Base-by-base conservation (phyloP, 108 stramenopile species). In the Fragilariopsis cylindrus region DNA sequence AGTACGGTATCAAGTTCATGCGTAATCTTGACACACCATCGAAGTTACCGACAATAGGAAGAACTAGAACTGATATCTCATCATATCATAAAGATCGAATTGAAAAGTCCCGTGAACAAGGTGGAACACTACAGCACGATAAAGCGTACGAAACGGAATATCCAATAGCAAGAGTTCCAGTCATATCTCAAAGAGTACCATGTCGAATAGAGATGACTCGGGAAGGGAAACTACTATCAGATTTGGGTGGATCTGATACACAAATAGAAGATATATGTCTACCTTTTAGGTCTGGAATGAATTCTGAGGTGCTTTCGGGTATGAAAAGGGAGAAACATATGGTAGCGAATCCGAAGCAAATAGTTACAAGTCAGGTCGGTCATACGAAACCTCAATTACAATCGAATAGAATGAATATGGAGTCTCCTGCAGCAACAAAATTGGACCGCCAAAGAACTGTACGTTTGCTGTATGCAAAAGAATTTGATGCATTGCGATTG, bases 371-470 rank as follows among this genome's bases (percentile, higher is more conserved):
- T 30, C 30, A 30, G 30, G 30, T 30, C 30, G 30, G 30, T 30
- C 30, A 30, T 30, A 30, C 30, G 30, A 30, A 30, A 30, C 30
- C 30, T 30, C 30, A 30, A 30, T 30, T 30, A 30, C 30, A 30
- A 30, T 30, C 30, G 30, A 30, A 30, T 30, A 30, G 30, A 30
- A 30, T 30, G 30, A 30, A 30, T 30, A 30, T 30, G 30, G 52
- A n/a, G 12, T 53, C 52, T 53, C 52, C 52, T 53, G 52, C 15
- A 53, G 48, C 43, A 30, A 60, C 72, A 12, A 15, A 50, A 43
- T 44, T 67, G 68, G 75, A 68, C 40, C 30, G 30, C 30, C 78
- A 72, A 62, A 66, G 44, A 4, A 69, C 66, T 41, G 67, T 60
- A 7, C 66, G 66, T 41, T 42, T 69, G 30, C 12, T 73, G 30